A percentile compares a stretch with the other conserved stretches of the same genome.
Conservation (phyloP, 495 filamentous ascomycete genomes). For the Aspergillus cavernicola region DNA sequence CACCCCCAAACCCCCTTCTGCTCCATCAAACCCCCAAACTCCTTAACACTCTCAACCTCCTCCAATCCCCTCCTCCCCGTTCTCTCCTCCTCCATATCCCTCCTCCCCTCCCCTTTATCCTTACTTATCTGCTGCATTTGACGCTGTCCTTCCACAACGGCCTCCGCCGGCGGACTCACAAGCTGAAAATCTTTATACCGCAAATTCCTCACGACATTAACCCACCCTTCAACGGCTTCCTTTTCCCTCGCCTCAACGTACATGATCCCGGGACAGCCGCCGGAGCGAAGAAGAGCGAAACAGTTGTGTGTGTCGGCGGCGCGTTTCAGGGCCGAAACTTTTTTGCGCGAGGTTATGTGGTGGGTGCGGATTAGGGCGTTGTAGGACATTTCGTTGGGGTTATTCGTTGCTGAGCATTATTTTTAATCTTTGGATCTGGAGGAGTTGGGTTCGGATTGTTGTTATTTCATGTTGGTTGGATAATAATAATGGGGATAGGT, state of each 20-base stretch:
- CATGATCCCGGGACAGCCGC: conserved; percentile 71
- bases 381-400: conserved; percentile 31
- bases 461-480: no score
- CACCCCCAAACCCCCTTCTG: conserved; percentile 40
- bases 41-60: conserved; percentile 44
- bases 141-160: conserved; percentile 8
- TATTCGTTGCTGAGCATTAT: background rate
- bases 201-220: conserved; percentile 48
- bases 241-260: conserved; percentile 63
- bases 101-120: background rate
- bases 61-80: conserved; percentile 18
- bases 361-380: conserved; percentile 71
- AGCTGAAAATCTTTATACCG: conserved; percentile 51
- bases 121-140: no score
- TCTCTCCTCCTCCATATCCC: background rate
- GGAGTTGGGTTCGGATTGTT: no score
- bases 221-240: conserved; percentile 50
- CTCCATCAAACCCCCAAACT: conserved; percentile 43
- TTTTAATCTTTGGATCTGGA: conserved; percentile 13
- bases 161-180: conserved; percentile 30
- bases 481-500: no score
- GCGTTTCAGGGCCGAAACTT: conserved; percentile 61
- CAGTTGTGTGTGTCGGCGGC: conserved; percentile 55
- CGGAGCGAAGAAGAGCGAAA: conserved; percentile 61
- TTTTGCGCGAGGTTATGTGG: conserved; percentile 79